Percentiles rank a stretch among this genome's conserved stretches.
Conservation (phyloP, 2,329 filamentous ascomycete species). For the Nemania serpens region DNA sequence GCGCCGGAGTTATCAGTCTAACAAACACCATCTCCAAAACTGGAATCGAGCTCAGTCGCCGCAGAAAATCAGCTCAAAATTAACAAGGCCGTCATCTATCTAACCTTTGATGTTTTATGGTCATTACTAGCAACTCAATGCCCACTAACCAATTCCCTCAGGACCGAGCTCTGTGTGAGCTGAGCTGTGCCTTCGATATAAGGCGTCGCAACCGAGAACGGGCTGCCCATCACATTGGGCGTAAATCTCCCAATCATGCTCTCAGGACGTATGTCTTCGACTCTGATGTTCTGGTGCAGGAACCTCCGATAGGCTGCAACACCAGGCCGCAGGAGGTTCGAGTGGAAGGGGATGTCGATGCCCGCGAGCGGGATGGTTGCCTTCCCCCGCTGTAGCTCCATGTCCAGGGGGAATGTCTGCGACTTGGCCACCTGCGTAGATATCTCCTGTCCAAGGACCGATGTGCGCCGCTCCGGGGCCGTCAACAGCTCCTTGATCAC, state of each 20-base stretch:
- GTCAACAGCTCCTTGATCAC: not conserved
- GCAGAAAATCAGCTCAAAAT: too few species aligned
- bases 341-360: conserved; percentile 28
- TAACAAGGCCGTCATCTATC: too few species aligned
- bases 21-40: too few species aligned
- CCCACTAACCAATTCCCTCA: not conserved
- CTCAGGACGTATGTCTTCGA: conserved; percentile 20
- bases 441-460: not conserved
- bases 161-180: conserved; percentile 32
- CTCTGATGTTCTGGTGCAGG: conserved; percentile 13
- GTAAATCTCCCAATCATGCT: conserved; percentile 14
- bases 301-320: conserved; percentile 22
- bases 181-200: conserved; percentile 25
- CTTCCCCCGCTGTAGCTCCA: conserved; percentile 21
- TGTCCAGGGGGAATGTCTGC: conserved; percentile 14
- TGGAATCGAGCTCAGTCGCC: too few species aligned
- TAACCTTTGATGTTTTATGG: not conserved
- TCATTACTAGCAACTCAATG: not conserved
- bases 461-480: not conserved
- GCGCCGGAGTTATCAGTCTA: too few species aligned
- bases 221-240: conserved; percentile 19
- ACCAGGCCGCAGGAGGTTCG: conserved; percentile 20
- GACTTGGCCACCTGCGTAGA: conserved; percentile 1
- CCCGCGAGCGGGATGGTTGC: conserved; percentile 22
- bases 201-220: conserved; percentile 17